These are phyloP conservation scores for Begonia fuchsioides DNA, from an alignment of 306 rosid genomes.

Conservation along the genomic window DNA sequence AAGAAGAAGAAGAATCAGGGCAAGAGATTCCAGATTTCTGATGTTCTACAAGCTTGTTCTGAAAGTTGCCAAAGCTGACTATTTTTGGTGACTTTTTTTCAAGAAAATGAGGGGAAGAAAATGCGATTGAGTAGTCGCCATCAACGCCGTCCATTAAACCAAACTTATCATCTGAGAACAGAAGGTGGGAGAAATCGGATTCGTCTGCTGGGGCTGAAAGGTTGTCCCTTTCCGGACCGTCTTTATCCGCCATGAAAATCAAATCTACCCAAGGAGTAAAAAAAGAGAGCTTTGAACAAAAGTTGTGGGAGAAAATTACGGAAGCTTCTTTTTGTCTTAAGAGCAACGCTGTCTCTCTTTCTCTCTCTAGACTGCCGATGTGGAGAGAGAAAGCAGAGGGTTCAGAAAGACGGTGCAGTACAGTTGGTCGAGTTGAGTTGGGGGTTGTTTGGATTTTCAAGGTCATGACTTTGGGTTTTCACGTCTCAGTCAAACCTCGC, in stretches of 20 bases:
- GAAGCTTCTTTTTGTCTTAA: conserved; percentile 11
- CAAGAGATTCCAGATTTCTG: conserved; percentile 51
- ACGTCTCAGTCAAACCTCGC: conserved; percentile 61
- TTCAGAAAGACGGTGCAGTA: neutral
- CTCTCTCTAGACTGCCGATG: neutral
- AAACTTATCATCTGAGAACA: conserved; percentile 29
- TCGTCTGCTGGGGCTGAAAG: conserved; percentile 19
- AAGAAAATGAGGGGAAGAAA: conserved; percentile 17
- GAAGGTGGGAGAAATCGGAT: conserved; percentile 63
- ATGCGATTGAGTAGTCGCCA: conserved; percentile 14
- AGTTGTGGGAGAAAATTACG: conserved; percentile 17
- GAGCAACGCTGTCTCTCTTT: no score
- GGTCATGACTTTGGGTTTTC: conserved; percentile 34
- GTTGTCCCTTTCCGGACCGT: conserved; percentile 36
- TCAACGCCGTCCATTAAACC: conserved; percentile 10
- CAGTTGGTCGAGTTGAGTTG: neutral
- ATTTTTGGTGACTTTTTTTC: conserved; percentile 40
- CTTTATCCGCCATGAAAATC: conserved; percentile 33
- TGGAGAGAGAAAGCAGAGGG: conserved; percentile 16
- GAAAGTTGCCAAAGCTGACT: conserved; percentile 46
- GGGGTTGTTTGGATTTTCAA: conserved; percentile 21
- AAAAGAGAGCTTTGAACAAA: conserved; percentile 1
- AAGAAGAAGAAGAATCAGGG: conserved; percentile 45
- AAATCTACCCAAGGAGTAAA: neutral
- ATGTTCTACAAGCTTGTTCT: conserved; percentile 5